Conservation (phyloP, 164 flowering plant genomes). For the Berberis thunbergii region DNA sequence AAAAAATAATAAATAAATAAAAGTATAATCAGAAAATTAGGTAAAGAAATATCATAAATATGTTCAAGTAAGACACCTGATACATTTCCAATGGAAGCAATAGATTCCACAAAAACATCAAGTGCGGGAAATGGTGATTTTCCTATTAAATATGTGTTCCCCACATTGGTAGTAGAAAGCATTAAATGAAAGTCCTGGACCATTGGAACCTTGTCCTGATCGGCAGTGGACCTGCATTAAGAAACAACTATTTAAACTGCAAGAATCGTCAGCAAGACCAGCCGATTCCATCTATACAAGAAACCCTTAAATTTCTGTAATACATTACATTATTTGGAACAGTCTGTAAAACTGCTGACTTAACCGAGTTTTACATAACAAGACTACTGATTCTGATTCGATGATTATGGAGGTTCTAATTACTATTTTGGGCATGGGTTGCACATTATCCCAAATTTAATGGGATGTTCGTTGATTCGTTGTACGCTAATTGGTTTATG, state of each 20-base stretch:
- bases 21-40: not conserved
- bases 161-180: conserved; percentile 27
- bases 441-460: too few species aligned
- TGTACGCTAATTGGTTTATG: too few species aligned
- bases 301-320: not conserved
- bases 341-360: too few species aligned
- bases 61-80: conserved; percentile 38
- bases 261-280: not conserved
- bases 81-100: conserved; percentile 67
- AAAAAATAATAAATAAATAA: too few species aligned
- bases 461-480: too few species aligned
- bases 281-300: too few species aligned
- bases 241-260: not conserved
- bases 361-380: too few species aligned
- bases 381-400: too few species aligned
- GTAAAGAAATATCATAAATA: not conserved
- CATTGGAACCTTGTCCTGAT: conserved; percentile 11
- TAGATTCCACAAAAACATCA: conserved; percentile 59
- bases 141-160: conserved; percentile 44
- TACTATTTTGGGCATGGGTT: too few species aligned
- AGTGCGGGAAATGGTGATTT: conserved; percentile 79
- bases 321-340: too few species aligned
- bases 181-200: conserved; percentile 17
- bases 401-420: too few species aligned
- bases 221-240: conserved; percentile 33